These are phyloP conservation scores for Phyllosticta citrichinensis DNA, from an alignment of 2,329 filamentous ascomycete species.

Conservation along the genomic window DNA sequence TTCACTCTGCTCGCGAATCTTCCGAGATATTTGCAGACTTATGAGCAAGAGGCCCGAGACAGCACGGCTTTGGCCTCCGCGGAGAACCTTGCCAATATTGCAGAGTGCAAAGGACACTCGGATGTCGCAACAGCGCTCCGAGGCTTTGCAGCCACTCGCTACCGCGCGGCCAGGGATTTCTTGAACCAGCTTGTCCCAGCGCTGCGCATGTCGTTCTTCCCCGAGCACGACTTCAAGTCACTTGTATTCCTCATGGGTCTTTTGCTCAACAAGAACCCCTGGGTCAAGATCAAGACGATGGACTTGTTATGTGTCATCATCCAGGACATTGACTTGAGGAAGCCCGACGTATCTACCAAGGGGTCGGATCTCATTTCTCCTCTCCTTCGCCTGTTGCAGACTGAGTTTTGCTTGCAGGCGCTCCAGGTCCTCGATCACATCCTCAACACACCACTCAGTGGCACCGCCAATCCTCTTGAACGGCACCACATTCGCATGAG, in stretches of 20 bases:
- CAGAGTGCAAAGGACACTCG: slow-evolving; percentile 60
- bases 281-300: slow-evolving; percentile 92
- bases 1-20: slow-evolving; percentile 88
- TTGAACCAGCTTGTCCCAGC: slow-evolving; percentile 63
- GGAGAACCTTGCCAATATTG: slow-evolving; percentile 58
- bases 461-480: slow-evolving; percentile 68
- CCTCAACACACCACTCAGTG: slow-evolving; percentile 68
- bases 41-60: slow-evolving; percentile 55
- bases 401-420: slow-evolving; percentile 87
- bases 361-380: slow-evolving; percentile 94
- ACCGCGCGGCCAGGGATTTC: slow-evolving; percentile 64
- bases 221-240: slow-evolving; percentile 71
- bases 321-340: slow-evolving; percentile 85
- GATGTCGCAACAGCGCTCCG: slow-evolving; percentile 60
- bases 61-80: slow-evolving; percentile 46
- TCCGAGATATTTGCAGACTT: slow-evolving; percentile 69
- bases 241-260: slow-evolving; percentile 85
- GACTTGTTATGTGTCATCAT: slow-evolving; percentile 76
- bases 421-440: slow-evolving; percentile 88
- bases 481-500: slow-evolving; percentile 95
- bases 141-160: slow-evolving; percentile 57
- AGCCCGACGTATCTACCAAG: slow-evolving; percentile 78
- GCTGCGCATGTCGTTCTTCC: slow-evolving; percentile 69
- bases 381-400: slow-evolving; percentile 77
- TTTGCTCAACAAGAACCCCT: slow-evolving; percentile 76